Evolutionary conservation across 2,329 filamentous ascomycete genomes (phyloP).

Genomic region (Penicillium decumbens): DNA sequence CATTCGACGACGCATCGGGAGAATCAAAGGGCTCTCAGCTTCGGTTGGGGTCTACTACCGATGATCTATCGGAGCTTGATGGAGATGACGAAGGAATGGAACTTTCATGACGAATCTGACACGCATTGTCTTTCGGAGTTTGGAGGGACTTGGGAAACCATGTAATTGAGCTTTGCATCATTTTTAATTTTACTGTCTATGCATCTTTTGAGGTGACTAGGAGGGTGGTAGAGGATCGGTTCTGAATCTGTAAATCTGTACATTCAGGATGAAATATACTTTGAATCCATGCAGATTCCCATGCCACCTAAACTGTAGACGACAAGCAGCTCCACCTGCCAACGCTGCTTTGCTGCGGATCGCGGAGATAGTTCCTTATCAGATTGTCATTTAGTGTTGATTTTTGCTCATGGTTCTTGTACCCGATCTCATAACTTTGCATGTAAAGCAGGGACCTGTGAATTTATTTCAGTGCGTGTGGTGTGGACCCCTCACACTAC

Average conservation of each 20-base stretch:
- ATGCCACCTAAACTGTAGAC: too few relatives aligned
- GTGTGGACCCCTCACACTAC: too few relatives aligned
- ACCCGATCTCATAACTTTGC: not conserved
- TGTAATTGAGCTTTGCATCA: not conserved
- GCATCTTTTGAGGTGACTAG: not conserved
- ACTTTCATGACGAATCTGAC: slow-evolving; percentile 30
- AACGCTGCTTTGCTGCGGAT: slow-evolving; percentile 19
- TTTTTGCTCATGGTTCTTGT: slow-evolving; percentile 68
- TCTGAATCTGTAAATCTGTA: too few relatives aligned
- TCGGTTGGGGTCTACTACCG: slow-evolving; percentile 23
- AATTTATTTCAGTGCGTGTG: too few relatives aligned
- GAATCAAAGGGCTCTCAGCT: slow-evolving; percentile 31
- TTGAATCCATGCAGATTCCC: not conserved
- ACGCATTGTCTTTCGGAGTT: slow-evolving; percentile 18
- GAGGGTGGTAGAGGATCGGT: too few relatives aligned
- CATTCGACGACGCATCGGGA: slow-evolving; percentile 46
- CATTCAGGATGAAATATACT: too few relatives aligned
- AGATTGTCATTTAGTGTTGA: slow-evolving; percentile 52
- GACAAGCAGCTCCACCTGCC: slow-evolving; percentile 8
- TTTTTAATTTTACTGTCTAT: not conserved
- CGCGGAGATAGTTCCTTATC: slow-evolving; percentile 23
- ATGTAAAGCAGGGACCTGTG: too few relatives aligned
- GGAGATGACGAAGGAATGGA: slow-evolving; percentile 49
- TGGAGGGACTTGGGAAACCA: slow-evolving; percentile 7
- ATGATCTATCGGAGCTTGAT: slow-evolving; percentile 43